Conservation (phyloP, 2,329 filamentous ascomycete species). For the Phialocephala subalpina region DNA sequence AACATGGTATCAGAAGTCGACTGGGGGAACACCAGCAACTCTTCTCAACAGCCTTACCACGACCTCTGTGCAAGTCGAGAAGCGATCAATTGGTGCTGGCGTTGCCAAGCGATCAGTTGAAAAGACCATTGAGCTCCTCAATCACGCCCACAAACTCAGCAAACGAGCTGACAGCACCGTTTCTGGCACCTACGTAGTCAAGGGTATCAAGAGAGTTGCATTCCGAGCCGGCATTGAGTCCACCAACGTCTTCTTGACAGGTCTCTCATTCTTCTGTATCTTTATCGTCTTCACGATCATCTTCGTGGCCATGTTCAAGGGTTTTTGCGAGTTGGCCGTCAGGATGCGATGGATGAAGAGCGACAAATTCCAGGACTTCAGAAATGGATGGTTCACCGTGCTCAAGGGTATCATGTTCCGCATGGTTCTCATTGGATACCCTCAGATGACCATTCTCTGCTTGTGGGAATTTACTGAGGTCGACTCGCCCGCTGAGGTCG, state of each 20-base stretch:
- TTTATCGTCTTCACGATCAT: constrained; percentile 80
- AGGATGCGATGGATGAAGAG: constrained; percentile 80
- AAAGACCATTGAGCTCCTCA: constrained; percentile 40
- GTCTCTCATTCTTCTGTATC: constrained; percentile 86
- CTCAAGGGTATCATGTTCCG: constrained; percentile 95
- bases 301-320: constrained; percentile 81
- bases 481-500: constrained; percentile 86
- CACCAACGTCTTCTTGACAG: constrained; percentile 94
- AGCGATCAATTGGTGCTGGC: constrained; percentile 57
- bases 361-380: constrained; percentile 91
- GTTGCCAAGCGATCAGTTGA: constrained; percentile 60
- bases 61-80: constrained; percentile 80
- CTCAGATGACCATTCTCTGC: constrained; percentile 88
- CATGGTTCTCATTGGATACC: constrained; percentile 87
- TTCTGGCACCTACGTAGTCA: constrained; percentile 69
- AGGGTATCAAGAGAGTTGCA: constrained; percentile 87
- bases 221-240: constrained; percentile 86
- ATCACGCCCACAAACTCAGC: constrained; percentile 49
- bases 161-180: constrained; percentile 63
- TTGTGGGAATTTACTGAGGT: constrained; percentile 91
- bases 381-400: constrained; percentile 91
- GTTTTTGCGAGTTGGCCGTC: constrained; percentile 76
- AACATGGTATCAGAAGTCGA: constrained; percentile 95
- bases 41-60: constrained; percentile 77
- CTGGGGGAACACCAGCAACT: constrained; percentile 83